Percentiles rank a stretch among this genome's conserved stretches.
Conservation (phyloP, 768 basidiomycete species). For the Hypholoma fasciculare region DNA sequence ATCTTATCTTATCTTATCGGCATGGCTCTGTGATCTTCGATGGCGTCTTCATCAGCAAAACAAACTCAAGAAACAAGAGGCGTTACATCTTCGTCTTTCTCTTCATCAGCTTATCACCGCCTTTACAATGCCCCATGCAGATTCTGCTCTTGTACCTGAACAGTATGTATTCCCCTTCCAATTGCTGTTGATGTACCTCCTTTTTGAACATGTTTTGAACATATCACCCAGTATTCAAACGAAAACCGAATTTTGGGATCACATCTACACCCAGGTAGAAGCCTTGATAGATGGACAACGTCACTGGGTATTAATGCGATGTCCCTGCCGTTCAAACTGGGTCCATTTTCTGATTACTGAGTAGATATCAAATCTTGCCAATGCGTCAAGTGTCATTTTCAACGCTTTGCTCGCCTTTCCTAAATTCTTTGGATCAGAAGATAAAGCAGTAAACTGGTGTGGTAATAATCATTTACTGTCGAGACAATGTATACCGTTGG, state of each 20-base stretch:
- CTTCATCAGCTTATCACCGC: neutral
- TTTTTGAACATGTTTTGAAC: neutral
- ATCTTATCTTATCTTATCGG: constrained; percentile 29
- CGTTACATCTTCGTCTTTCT: too few species aligned
- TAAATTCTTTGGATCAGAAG: constrained; percentile 61
- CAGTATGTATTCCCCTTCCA: constrained; percentile 27
- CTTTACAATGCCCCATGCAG: constrained; percentile 76
- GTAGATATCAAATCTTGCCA: constrained; percentile 86
- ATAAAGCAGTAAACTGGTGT: constrained; percentile 88
- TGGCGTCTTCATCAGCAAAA: too few species aligned
- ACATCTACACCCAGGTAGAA: constrained; percentile 65
- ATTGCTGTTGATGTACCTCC: neutral
- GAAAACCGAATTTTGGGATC: constrained; percentile 80
- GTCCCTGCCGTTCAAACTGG: neutral
- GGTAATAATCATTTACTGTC: constrained; percentile 54
- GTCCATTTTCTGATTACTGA: neutral
- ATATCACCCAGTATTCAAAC: constrained; percentile 51
- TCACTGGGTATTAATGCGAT: constrained; percentile 63
- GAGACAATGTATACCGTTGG: neutral
- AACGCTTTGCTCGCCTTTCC: constrained; percentile 71
- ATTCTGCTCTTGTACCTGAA: constrained; percentile 69
- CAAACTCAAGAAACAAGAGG: too few species aligned
- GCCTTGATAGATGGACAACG: constrained; percentile 64
- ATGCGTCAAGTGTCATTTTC: constrained; percentile 80
- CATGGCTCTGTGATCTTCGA: neutral